phyloP scores from a whole-genome alignment of 768 basidiomycete species.

The Mycena belliarum region DNA sequence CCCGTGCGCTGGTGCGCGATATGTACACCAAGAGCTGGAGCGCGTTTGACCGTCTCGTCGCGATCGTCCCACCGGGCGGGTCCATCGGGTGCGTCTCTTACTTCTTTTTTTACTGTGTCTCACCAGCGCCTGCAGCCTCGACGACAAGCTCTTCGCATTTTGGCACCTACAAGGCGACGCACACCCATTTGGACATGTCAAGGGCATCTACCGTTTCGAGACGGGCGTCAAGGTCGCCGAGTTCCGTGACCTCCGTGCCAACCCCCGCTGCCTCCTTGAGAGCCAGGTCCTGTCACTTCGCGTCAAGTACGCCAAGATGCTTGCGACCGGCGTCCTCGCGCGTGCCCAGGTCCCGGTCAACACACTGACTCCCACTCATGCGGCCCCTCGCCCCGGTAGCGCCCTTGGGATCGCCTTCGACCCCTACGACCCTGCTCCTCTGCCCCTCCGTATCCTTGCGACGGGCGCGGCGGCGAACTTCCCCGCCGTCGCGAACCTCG shows the following conservation, averaged over 20 bases:
- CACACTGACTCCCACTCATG: too few relatives aligned
- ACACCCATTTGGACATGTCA: slow-evolving; percentile 74
- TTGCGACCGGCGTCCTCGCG: slow-evolving; percentile 64
- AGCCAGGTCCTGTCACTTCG: slow-evolving; percentile 81
- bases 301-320: slow-evolving; percentile 77
- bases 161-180: slow-evolving; percentile 83
- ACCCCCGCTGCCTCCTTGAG: slow-evolving; percentile 84
- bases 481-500: slow-evolving; percentile 76
- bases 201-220: slow-evolving; percentile 87
- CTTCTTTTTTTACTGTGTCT: background rate
- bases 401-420: slow-evolving; percentile 70
- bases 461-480: slow-evolving; percentile 85
- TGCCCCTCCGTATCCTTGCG: slow-evolving; percentile 68
- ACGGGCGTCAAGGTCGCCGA: slow-evolving; percentile 86
- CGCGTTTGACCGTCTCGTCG: slow-evolving; percentile 84
- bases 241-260: slow-evolving; percentile 86
- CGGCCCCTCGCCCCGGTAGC: too few relatives aligned
- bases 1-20: slow-evolving; percentile 80
- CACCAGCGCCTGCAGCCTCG: slow-evolving; percentile 57
- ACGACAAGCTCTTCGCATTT: slow-evolving; percentile 90
- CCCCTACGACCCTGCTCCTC: slow-evolving; percentile 68
- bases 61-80: slow-evolving; percentile 88
- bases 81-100: slow-evolving; percentile 70
- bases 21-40: slow-evolving; percentile 95
- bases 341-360: too few relatives aligned